Evolutionary conservation across 805 yeast species (phyloP).

Genomic region (Isabelozyma gotoi): DNA sequence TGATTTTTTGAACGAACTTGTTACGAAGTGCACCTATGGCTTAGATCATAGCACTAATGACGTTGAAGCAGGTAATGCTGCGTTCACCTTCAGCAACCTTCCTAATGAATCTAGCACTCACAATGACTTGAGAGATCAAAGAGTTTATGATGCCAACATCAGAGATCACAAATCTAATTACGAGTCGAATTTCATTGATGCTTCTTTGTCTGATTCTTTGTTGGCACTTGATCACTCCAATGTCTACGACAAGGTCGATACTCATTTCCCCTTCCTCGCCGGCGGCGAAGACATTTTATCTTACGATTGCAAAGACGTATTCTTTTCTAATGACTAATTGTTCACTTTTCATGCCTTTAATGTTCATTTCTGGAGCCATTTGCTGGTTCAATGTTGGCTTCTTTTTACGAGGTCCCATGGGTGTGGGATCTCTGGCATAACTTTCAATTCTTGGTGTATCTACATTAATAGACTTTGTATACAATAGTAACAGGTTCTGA

Average conservation of each 20-base stretch:
- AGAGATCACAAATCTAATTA: too few relatives aligned
- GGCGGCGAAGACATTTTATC: not conserved
- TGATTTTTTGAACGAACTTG: not conserved
- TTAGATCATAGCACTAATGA: not conserved
- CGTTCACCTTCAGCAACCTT: not conserved
- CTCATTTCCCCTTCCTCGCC: too few relatives aligned
- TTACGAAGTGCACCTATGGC: not conserved
- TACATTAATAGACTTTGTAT: too few relatives aligned
- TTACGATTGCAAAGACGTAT: not conserved
- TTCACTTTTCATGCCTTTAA: not conserved
- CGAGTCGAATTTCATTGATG: not conserved
- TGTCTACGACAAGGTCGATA: too few relatives aligned
- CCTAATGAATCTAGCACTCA: not conserved
- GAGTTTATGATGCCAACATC: too few relatives aligned
- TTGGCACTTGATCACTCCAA: too few relatives aligned
- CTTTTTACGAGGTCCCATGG: too few relatives aligned
- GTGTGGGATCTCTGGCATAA: too few relatives aligned
- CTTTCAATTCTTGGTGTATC: too few relatives aligned
- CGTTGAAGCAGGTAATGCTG: not conserved
- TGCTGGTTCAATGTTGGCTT: not conserved
- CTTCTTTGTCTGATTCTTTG: not conserved
- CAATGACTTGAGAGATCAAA: too few relatives aligned
- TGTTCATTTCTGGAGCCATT: not conserved
- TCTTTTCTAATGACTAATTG: not conserved
- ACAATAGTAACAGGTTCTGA: too few relatives aligned